Conservation (phyloP, 2,329 filamentous ascomycete genomes). For the Penicillium verrucosum region DNA sequence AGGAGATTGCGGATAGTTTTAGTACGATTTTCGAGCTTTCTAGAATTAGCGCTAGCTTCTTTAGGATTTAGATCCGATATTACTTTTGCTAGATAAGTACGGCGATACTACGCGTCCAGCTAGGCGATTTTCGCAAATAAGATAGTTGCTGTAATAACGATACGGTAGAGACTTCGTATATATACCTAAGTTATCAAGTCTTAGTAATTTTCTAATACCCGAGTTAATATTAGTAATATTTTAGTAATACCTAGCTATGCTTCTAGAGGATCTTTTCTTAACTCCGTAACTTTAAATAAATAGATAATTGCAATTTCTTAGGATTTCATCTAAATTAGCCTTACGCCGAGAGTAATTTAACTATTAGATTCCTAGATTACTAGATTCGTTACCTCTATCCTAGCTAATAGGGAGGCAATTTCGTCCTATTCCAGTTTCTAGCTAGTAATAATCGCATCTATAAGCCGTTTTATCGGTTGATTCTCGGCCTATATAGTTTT, state of each 20-base stretch:
- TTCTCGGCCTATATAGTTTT: conserved; percentile 4
- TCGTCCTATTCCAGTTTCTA: no score
- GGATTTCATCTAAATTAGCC: no score
- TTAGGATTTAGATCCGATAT: no score
- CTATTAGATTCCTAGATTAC: not conserved
- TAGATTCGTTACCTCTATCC: conserved; percentile 2
- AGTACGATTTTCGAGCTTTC: not conserved
- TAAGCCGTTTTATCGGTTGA: conserved; percentile 12
- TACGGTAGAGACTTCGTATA: conserved; percentile 7
- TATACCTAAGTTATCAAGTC: conserved; percentile 8
- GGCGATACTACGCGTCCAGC: conserved; percentile 7
- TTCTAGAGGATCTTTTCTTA: no score
- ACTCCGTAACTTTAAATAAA: no score
- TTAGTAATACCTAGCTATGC: no score
- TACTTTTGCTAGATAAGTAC: not conserved
- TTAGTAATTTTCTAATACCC: no score
- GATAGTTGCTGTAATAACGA: conserved; percentile 10
- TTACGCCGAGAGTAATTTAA: conserved; percentile 8
- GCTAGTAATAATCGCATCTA: conserved; percentile 3
- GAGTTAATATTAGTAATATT: no score
- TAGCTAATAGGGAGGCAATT: not conserved
- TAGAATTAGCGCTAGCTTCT: no score
- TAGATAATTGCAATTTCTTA: no score
- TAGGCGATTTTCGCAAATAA: conserved; percentile 8
- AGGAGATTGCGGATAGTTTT: conserved; percentile 1